Evolutionary conservation across 768 basidiomycete species (phyloP).

Genomic region (Candolleomyces aberdarensis): DNA sequence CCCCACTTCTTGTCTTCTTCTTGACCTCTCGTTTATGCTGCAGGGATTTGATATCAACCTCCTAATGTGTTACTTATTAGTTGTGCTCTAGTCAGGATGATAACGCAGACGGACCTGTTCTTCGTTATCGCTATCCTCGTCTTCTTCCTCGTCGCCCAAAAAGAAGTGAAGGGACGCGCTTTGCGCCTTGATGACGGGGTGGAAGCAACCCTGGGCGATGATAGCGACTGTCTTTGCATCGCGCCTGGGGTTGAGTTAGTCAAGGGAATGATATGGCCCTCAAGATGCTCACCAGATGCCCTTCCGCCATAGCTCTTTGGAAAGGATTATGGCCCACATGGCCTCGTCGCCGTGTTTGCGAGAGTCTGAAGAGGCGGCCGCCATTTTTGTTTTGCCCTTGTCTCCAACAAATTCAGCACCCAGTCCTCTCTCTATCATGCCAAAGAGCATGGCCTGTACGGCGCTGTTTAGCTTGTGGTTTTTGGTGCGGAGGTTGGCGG

Average conservation of each 20-base stretch:
- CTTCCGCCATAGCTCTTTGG: slow-evolving; percentile 93
- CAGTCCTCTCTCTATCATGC: slow-evolving; percentile 94
- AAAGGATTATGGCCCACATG: slow-evolving; percentile 95
- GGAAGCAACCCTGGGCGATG: slow-evolving; percentile 86
- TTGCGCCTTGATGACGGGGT: slow-evolving; percentile 92
- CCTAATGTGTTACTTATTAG: slow-evolving; percentile 31
- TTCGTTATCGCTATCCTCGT: slow-evolving; percentile 70
- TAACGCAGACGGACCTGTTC: slow-evolving; percentile 41
- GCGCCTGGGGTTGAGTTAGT: slow-evolving; percentile 28
- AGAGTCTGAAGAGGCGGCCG: slow-evolving; percentile 20
- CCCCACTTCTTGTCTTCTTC: slow-evolving; percentile 84
- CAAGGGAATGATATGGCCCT: no score
- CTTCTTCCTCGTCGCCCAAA: slow-evolving; percentile 81
- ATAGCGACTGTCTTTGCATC: slow-evolving; percentile 94
- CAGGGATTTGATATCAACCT: slow-evolving; percentile 66
- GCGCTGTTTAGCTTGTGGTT: slow-evolving; percentile 96
- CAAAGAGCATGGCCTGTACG: slow-evolving; percentile 93
- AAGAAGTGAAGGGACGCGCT: slow-evolving; percentile 95
- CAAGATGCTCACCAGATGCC: slow-evolving; percentile 52
- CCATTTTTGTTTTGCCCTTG: slow-evolving; percentile 64
- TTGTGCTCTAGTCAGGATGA: neutral
- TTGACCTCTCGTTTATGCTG: slow-evolving; percentile 90
- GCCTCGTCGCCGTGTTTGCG: slow-evolving; percentile 66
- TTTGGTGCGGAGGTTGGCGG: slow-evolving; percentile 82
- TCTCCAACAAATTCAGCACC: slow-evolving; percentile 75